phyloP scores from a whole-genome alignment of 352 stramenopile species.

The Phytophthora rubi region DNA sequence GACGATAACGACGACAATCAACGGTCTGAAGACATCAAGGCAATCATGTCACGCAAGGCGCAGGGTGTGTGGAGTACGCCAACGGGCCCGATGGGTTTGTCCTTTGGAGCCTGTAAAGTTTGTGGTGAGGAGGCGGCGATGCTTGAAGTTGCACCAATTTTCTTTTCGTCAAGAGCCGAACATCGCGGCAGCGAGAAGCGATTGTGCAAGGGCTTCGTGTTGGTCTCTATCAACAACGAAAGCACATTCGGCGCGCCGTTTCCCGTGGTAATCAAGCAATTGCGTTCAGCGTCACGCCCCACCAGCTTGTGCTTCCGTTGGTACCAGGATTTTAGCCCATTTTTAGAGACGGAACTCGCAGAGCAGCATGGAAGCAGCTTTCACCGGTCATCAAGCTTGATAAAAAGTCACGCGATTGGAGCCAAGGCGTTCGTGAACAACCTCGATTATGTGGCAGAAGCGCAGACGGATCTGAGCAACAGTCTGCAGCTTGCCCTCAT shows the following conservation, averaged over 20 bases:
- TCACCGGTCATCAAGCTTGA: constrained; percentile 20
- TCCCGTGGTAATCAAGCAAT: constrained; percentile 51
- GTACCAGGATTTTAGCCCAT: constrained; percentile 84
- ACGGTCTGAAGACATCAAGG: constrained; percentile 35
- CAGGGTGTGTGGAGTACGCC: constrained; percentile 77
- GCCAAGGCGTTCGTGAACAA: constrained; percentile 49
- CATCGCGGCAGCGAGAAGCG: constrained; percentile 55
- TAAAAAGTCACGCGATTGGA: constrained; percentile 14
- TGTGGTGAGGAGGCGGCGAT: constrained; percentile 71
- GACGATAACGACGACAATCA: constrained; percentile 38
- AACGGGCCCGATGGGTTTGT: constrained; percentile 58
- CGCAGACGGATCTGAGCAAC: constrained; percentile 65
- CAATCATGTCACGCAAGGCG: constrained; percentile 47
- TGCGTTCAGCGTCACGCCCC: constrained; percentile 64
- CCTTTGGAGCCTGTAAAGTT: constrained; percentile 64
- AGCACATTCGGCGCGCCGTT: constrained; percentile 76
- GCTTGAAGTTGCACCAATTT: constrained; percentile 63
- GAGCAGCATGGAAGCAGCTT: constrained; percentile 36
- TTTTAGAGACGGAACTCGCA: constrained; percentile 63
- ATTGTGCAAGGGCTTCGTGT: constrained; percentile 74
- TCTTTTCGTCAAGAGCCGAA: constrained; percentile 59
- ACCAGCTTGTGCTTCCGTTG: constrained; percentile 81
- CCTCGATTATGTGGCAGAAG: constrained; percentile 68
- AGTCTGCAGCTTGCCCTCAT: constrained; percentile 71
- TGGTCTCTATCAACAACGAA: constrained; percentile 81